Evolutionary conservation across 2,329 filamentous ascomycete species (phyloP), one percentile per base, ranked within the genome.

Genomic region (Coniochaeta prunicola): DNA sequence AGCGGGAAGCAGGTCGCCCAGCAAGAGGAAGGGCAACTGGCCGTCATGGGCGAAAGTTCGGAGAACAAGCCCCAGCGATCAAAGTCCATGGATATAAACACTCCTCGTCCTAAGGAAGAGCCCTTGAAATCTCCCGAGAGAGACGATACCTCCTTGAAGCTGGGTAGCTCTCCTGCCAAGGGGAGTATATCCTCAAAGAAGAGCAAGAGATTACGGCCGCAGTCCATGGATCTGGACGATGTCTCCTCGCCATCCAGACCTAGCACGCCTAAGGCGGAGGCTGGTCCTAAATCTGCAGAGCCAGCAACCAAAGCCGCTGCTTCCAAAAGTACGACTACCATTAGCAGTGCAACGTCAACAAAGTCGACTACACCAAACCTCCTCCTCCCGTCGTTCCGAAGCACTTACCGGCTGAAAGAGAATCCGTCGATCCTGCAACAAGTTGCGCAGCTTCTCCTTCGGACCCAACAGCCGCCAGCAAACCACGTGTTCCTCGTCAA

Each of bases 401-500:
- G 79, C 64, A 91, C 88, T 0, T 93, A 91, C 64, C 80, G 72
- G 33, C 77, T 85, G 73, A 85, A 85, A 63, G 81, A 86, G 31
- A 86, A 84, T 59, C 86, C 88, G 1, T 89, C 88, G 5, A 82
- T 92, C 17, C 68, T 91, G n/a, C 83, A 87, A 63, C 79, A 91
- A 73, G 77, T 89, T 65, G 69, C 81, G 57, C 74, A 82, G 70
- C 68, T 89, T 58, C 70, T 88, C 3, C 73, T 86, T 12, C 76
- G 80, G 31, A 77, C 80, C 1, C 77, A 80, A 45, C 81, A 86
- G 56, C 71, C 80, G 8, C 78, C 83, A 3, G 80, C 80, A 17
- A 86, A 83, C 56, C 90, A 97, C 70, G 85, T 97, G 5, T 88
- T 85, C 64, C 81, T 91, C 33, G 75, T 85, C 7, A 86, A 85